These are phyloP conservation scores for Pichia rugopelliculosa DNA, from an alignment of 805 yeast species.

Conservation along the genomic window DNA sequence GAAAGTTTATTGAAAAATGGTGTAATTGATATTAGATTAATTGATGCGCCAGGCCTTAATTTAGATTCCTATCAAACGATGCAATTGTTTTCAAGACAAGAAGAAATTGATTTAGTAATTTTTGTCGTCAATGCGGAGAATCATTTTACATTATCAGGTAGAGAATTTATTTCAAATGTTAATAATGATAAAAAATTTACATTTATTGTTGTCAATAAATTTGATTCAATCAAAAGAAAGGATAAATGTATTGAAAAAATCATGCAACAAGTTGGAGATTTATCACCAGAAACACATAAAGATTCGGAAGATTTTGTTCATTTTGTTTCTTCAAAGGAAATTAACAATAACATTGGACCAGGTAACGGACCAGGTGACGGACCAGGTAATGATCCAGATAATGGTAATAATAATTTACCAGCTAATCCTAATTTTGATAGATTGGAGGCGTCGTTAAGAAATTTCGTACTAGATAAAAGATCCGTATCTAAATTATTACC, in stretches of 20 bases:
- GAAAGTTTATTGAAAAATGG: constrained; percentile 80
- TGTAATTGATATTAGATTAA: constrained; percentile 81
- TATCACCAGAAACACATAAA: constrained; percentile 89
- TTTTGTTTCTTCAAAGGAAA: constrained; percentile 62
- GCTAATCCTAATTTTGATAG: constrained; percentile 65
- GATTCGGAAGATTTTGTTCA: constrained; percentile 89
- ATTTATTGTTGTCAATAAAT: constrained; percentile 89
- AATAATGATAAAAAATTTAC: constrained; percentile 87
- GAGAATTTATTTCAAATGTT: constrained; percentile 85
- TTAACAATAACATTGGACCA: constrained; percentile 29
- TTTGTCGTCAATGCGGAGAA: constrained; percentile 96
- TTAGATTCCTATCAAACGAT: constrained; percentile 91
- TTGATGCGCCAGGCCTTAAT: constrained; percentile 96
- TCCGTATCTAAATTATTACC: constrained; percentile 85
- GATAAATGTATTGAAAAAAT: constrained; percentile 70
- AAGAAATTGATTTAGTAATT: constrained; percentile 91
- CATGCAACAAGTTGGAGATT: constrained; percentile 71
- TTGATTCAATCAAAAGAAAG: constrained; percentile 79
- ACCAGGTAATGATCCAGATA: constrained; percentile 21
- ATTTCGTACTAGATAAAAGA: constrained; percentile 82
- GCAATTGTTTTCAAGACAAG: constrained; percentile 91
- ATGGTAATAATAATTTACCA: constrained; percentile 2
- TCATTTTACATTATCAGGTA: constrained; percentile 89
- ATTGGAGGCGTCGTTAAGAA: constrained; percentile 76
- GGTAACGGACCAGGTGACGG: constrained; percentile 21